Percentiles rank a stretch among this genome's conserved stretches.
phyloP scores from a whole-genome alignment of 768 basidiomycete species.

The Mycena rosella region DNA sequence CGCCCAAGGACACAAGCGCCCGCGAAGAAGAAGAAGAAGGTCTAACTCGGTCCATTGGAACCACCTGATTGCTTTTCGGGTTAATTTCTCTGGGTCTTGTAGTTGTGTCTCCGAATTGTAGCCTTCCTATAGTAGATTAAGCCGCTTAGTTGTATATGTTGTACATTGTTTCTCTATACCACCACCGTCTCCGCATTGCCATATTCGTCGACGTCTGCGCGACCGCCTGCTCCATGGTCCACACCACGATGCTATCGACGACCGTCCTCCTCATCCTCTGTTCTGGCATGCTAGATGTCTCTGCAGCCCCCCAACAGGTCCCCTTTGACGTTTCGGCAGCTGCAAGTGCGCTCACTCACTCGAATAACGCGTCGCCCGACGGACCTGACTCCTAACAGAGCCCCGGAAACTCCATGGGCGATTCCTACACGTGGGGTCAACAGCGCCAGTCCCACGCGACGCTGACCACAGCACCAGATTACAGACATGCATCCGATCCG shows the following conservation, averaged over 20 bases:
- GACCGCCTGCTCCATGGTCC: background rate
- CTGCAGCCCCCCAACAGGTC: conserved; percentile 28
- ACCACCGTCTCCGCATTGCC: background rate
- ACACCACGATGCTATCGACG: conserved; percentile 5
- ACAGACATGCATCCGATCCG: conserved; percentile 88
- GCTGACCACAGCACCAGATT: conserved; percentile 48
- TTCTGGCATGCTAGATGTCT: conserved; percentile 11
- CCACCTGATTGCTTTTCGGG: conserved; percentile 48
- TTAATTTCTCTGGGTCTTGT: conserved; percentile 25
- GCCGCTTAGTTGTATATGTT: conserved; percentile 21
- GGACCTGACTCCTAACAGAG: conserved; percentile 44
- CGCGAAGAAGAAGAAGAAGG: conserved; percentile 55
- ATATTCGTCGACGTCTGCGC: background rate
- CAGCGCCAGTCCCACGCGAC: background rate
- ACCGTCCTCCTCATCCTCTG: conserved; percentile 10
- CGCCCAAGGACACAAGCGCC: conserved; percentile 45
- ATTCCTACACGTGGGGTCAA: conserved; percentile 66
- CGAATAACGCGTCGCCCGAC: background rate
- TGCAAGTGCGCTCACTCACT: conserved; percentile 24
- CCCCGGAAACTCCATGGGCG: conserved; percentile 73
- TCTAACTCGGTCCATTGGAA: conserved; percentile 56
- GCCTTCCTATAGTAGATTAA: conserved; percentile 4
- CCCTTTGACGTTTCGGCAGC: conserved; percentile 16
- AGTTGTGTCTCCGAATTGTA: conserved; percentile 33
- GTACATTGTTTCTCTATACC: conserved; percentile 14